Evolutionary conservation across 495 filamentous ascomycete species (phyloP).

Genomic region (Melanomma pulvis-pyrius): DNA sequence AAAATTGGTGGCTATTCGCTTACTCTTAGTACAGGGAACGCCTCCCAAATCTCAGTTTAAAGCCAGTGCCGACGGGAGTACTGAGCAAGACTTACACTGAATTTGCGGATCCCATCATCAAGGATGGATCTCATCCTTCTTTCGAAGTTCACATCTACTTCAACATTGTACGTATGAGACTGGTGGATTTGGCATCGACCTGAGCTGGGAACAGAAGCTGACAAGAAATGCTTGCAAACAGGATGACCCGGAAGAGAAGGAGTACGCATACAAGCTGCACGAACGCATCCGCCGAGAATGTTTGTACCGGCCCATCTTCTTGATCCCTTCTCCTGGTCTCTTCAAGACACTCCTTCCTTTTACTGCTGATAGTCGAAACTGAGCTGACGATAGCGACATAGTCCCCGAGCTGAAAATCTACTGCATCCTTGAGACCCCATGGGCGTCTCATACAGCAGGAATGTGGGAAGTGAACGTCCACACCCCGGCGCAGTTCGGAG

Average conservation of each 20-base stretch:
- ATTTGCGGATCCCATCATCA: not conserved
- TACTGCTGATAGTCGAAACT: slow-evolving; percentile 6
- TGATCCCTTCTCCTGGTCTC: too few relatives aligned
- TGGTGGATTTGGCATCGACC: not conserved
- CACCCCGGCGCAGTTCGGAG: slow-evolving; percentile 1
- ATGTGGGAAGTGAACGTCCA: slow-evolving; percentile 8
- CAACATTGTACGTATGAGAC: not conserved
- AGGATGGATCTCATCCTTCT: slow-evolving; percentile 1
- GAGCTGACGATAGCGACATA: not conserved
- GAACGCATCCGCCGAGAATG: slow-evolving; percentile 11
- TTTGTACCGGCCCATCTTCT: slow-evolving; percentile 1
- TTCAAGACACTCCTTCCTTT: too few relatives aligned
- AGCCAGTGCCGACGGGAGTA: too few relatives aligned
- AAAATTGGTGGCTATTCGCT: too few relatives aligned
- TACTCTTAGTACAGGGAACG: too few relatives aligned
- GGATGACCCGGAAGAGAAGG: slow-evolving; percentile 3
- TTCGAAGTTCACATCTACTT: slow-evolving; percentile 3
- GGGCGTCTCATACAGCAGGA: not conserved
- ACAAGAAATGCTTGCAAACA: not conserved
- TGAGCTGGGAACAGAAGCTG: too few relatives aligned
- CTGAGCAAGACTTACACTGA: not conserved
- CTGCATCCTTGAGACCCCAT: slow-evolving; percentile 2
- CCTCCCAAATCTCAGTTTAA: too few relatives aligned
- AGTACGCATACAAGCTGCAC: not conserved
- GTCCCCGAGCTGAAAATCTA: slow-evolving; percentile 11